Conservation (phyloP, 148 eudicot genomes). For the Beta vulgaris region DNA sequence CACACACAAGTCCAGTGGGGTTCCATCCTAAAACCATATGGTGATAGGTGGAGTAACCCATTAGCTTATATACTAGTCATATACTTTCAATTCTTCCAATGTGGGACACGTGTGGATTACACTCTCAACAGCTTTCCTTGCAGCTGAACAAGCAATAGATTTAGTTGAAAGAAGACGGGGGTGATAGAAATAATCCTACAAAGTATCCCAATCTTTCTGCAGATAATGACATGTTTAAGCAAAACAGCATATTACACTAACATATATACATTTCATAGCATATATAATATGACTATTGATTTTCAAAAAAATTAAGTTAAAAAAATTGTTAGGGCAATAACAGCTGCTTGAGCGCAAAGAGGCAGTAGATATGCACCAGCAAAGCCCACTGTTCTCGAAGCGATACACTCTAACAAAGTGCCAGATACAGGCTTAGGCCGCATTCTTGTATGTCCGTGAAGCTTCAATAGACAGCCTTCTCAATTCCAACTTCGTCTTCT, state of each 20-base stretch:
- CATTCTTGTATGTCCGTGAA: conserved; percentile 73
- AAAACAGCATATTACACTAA: background rate
- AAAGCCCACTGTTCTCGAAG: conserved; percentile 77
- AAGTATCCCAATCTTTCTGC: conserved; percentile 1
- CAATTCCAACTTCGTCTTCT: conserved; percentile 76
- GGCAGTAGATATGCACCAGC: conserved; percentile 99
- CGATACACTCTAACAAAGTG: conserved; percentile 63
- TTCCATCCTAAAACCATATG: too few relatives aligned
- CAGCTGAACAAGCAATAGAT: too few relatives aligned
- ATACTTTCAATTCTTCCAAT: too few relatives aligned
- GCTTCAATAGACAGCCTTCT: conserved; percentile 77
- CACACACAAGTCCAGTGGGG: too few relatives aligned
- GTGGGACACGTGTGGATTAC: too few relatives aligned
- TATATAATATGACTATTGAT: background rate
- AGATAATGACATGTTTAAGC: background rate
- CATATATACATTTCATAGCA: background rate
- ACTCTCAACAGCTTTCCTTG: too few relatives aligned
- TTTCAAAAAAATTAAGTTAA: background rate
- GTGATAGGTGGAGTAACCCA: too few relatives aligned
- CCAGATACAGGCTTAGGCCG: conserved; percentile 93
- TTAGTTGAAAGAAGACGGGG: background rate
- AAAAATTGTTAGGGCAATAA: conserved; percentile 41
- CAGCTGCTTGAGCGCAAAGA: conserved; percentile 92
- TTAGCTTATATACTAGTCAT: too few relatives aligned
- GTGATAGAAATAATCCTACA: background rate